Base-by-base conservation (phyloP, 805 yeast species). In the Ogataea kodamae region DNA sequence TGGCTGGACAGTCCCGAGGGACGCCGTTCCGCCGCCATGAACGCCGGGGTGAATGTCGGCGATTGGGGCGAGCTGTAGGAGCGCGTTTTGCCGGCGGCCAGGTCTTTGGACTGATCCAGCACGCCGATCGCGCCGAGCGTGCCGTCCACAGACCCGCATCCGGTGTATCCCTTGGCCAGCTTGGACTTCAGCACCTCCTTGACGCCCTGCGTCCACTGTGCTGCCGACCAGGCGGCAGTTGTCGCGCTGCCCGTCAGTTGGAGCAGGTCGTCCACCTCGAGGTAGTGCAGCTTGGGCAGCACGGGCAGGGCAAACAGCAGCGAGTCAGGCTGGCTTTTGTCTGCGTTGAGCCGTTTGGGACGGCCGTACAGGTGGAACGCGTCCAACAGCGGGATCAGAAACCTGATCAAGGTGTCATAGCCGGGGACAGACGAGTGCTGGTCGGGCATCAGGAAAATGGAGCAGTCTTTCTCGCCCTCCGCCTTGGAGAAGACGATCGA, bases 251-350 rank as follows among this genome's bases (percentile, higher is more conserved):
- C 45, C 3, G 65, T 60, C 13, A 78, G 50, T 40, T 68, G 57
- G 18, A 68, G 45, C 20, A 81, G 48, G 43, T 83, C 92, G 18
- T 75, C 72, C 3, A 78, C 70, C 35, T 77, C 80, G 28, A 86
- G 60, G 52, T 84, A 86, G 50, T 84, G 79, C 23, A 78, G 79
- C 36, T 73, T 73, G 0, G 95, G 95, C 40, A 86, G 68, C 2
- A 86, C 80, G 1, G 96, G 96, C 52, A 86, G 70, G 2, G 84
- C 95, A 61, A 85, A 86, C 35, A 86, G 66, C 52, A 86, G 62
- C 10, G 90, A 81, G 20, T 70, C 61, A 27, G 70, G 54, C 46
- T 86, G 83, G 2, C 65, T 52, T 57, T 84, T 86, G 56, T 83
- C 84, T 13, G 92, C 85, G 48, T 72, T 78, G 46, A 86, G 69